Base-by-base conservation (phyloP, 441 rosid species). In the Eruca vesicaria region DNA sequence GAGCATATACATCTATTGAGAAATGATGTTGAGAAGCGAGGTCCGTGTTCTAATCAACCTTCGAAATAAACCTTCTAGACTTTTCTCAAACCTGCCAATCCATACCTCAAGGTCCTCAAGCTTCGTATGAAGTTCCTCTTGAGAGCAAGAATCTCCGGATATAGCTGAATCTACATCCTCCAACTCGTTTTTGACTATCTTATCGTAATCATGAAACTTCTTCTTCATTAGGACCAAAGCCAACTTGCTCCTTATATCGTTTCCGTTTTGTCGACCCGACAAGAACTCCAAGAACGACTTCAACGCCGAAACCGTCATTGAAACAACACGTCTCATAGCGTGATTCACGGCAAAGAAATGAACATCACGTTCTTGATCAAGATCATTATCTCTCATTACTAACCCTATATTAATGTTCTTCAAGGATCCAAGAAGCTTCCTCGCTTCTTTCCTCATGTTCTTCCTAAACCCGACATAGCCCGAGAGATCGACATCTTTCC, bases 1-100 rank as follows among this genome's bases (percentile, higher is more conserved):
- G 21, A 57, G 3, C 48, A 28, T 36, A 21, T n/a, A 26, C 45
- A 50, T 31, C 69, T 86, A 86, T 53, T 82, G 91, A 68, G 92
- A 90, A 72, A 86, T 56, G 4, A 89, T 88, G 82, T 88, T 93
- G 77, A 90, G 80, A 66, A 93, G 82, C 18, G 88, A 77, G 16
- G 91, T 64, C 77, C 92, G 84, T 60, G 95, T 76, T 79, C 84
- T 86, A 10, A 87, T 81, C 87, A 93, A 73, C 15, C 72, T 60
- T 85, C 93, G 84, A 69, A 86, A 86, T 69, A 88, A 68, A 23
- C 82, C 60, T 72, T 93, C 95, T 81, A 88, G 52, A 11, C 69
- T 72, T 43, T 73, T 81, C 82, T 88, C 95, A n/a, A 87, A 66
- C 15, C 75, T 81, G 66, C 77, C 81, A 71, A 82, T 76, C 68